Base-by-base conservation (phyloP, 805 yeast genomes). In the Debaryomyces hansenii region DNA sequence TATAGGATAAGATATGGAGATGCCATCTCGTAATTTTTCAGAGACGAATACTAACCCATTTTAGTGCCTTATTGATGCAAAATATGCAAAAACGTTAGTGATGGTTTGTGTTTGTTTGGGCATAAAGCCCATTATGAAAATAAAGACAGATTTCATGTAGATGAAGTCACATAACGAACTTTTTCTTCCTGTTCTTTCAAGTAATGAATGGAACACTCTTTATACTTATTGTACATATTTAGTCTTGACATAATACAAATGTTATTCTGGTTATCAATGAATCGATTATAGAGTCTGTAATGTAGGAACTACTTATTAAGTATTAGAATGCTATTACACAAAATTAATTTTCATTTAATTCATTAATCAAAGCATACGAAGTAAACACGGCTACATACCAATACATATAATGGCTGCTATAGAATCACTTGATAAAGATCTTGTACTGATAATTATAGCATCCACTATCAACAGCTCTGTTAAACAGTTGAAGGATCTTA, bases 51-150 rank as follows among this genome's bases (percentile, higher is more conserved):
- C 69, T 65, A 65, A 64, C 69, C n/a, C 31, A 32, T 10, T 12
- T 21, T 48, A 68, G 72, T 53, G 87, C 87, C 48, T 72, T 84
- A 54, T 72, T 87, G 75, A 84, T 86, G 78, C 88, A 87, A 67
- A 84, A 81, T 70, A 72, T 84, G 77, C 63, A 59, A 52, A 59
- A 54, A 38, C 58, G 59, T 53, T 58, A 51, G 48, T 21, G 34
- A 28, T 41, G 20, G 10, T 16, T 28, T 36, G 20, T 21, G 29
- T 31, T 11, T 31, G 14, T 31, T 31, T 31, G 34, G 16, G 34
- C 34, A 5, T 37, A 28, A 31, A 36, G 37, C 31, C 29, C 33
- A 24, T 38, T 37, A 21, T 24, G 31, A n/a, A 28, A 38, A 38
- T 21, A 38, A 14, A 14, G 12, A 15, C 34, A 9, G 34, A 31